Evolutionary conservation across 179 eudicot species (phyloP).

Genomic region (Silene vulgaris): DNA sequence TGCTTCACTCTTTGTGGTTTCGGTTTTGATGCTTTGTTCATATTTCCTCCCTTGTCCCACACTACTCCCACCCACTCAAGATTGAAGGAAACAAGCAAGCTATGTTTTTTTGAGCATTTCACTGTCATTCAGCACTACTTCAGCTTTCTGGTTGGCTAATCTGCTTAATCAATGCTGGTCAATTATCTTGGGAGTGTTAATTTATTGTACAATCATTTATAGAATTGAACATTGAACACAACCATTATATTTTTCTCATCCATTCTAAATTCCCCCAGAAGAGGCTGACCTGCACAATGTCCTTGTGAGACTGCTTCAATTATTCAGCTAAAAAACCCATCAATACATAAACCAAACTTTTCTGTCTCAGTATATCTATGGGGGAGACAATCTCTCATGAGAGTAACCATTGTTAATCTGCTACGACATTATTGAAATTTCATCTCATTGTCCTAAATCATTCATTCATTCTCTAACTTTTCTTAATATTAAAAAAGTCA

Average conservation of each 20-base stretch:
- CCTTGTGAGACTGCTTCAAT: neutral
- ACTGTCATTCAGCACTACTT: neutral
- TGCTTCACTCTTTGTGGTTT: neutral
- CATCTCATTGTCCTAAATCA: neutral
- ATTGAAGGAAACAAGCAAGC: neutral
- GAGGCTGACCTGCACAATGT: neutral
- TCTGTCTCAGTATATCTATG: neutral
- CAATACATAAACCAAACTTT: neutral
- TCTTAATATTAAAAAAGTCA: neutral
- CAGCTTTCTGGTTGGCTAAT: neutral
- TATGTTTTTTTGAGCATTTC: neutral
- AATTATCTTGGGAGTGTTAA: neutral
- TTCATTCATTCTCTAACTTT: neutral
- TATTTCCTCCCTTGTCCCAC: neutral
- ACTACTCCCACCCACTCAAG: neutral
- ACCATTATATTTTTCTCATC: neutral
- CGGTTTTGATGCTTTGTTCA: neutral
- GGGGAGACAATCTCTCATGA: neutral
- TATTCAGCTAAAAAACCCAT: neutral
- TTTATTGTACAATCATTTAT: neutral
- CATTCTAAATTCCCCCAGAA: neutral
- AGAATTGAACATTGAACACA: neutral
- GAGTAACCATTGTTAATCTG: neutral
- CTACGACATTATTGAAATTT: neutral
- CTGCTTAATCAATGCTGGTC: neutral